phyloP scores from a whole-genome alignment of 176 grass and related monocot genomes.

The Phragmites australis region DNA sequence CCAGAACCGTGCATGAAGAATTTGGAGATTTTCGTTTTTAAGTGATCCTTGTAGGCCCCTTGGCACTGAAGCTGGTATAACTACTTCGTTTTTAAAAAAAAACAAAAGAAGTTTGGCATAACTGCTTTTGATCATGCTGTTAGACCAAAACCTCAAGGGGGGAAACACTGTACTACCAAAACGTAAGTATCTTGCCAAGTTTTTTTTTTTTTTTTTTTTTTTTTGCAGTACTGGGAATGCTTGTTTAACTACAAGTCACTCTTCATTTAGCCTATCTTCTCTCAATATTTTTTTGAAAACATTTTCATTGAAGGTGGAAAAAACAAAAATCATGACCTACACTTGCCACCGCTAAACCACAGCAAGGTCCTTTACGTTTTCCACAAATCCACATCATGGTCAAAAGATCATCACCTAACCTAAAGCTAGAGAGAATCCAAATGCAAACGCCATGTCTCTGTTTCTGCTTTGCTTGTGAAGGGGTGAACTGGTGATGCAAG shows the following conservation, averaged over 20 bases:
- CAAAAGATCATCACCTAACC: constrained; percentile 44
- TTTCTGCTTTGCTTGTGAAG: constrained; percentile 78
- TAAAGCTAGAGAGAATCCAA: constrained; percentile 44
- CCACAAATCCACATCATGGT: constrained; percentile 30
- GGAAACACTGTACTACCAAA: not conserved
- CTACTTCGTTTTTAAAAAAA: too few relatives aligned
- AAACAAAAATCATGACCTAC: not conserved
- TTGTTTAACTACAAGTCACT: not conserved
- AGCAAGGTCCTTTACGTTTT: not conserved
- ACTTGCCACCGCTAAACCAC: constrained; percentile 1
- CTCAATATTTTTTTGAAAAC: not conserved
- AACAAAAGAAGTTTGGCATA: too few relatives aligned
- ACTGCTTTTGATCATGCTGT: not conserved
- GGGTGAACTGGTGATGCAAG: constrained; percentile 40
- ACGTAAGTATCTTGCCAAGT: constrained; percentile 17
- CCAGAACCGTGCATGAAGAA: not conserved
- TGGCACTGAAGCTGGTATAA: not conserved
- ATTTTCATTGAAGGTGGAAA: not conserved
- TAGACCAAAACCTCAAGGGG: not conserved
- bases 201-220: not conserved
- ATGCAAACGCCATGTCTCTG: constrained; percentile 15
- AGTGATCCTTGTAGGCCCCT: constrained; percentile 14
- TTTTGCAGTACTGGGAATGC: not conserved
- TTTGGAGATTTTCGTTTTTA: not conserved
- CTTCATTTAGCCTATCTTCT: not conserved